Percentiles rank a stretch among this genome's conserved stretches.
Evolutionary conservation across 2,329 filamentous ascomycete species (phyloP).

Genomic region (Apiospora phragmitis): DNA sequence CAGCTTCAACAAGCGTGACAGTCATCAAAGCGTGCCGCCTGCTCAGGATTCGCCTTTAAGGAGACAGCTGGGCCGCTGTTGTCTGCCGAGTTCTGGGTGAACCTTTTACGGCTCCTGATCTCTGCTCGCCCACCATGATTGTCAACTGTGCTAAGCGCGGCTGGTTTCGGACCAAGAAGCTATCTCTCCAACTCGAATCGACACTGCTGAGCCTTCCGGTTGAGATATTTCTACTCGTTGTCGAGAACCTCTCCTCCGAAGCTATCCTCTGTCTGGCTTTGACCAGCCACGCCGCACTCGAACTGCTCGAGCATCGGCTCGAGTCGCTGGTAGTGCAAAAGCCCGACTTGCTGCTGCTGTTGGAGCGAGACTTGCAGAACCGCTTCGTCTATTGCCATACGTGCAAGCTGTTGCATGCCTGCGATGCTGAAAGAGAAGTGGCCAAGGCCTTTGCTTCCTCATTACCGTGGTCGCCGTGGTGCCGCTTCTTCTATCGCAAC

Average conservation of each 20-base stretch:
- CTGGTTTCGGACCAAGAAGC: not conserved
- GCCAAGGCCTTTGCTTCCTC: not conserved
- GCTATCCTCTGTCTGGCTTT: not conserved
- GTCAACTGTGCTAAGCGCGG: not conserved
- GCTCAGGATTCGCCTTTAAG: not conserved
- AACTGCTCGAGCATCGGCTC: not conserved
- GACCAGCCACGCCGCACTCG: not conserved
- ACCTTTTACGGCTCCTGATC: not conserved
- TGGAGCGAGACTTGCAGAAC: slow-evolving; percentile 5
- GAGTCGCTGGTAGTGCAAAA: not conserved
- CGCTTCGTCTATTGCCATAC: not conserved
- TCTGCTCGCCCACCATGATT: not conserved
- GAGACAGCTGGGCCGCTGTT: not conserved
- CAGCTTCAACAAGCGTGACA: not conserved
- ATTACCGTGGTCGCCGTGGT: not conserved
- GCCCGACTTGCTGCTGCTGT: not conserved
- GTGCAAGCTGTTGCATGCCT: not conserved
- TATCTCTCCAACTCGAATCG: not conserved
- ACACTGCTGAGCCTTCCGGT: not conserved
- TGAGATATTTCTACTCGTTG: not conserved
- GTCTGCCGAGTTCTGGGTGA: not conserved
- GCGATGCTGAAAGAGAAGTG: not conserved
- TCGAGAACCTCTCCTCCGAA: not conserved
- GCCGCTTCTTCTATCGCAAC: not conserved
- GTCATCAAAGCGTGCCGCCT: not conserved